Evolutionary conservation across 225 moss, liverwort and hornwort genomes (phyloP), one percentile per base, ranked within the genome.

Genomic region (Climacium dendroides): DNA sequence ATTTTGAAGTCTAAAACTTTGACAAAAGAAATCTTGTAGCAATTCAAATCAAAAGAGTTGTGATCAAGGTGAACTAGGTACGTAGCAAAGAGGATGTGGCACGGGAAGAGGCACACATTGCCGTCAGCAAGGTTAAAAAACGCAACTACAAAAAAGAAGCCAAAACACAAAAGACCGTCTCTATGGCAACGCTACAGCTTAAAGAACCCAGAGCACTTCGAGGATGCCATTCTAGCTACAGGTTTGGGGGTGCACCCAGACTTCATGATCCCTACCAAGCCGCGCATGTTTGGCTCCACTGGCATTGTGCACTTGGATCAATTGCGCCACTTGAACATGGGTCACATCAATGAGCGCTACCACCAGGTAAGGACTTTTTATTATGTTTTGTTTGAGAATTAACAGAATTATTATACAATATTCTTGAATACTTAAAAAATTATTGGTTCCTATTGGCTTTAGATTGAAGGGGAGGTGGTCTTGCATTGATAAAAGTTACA

Each of bases 241-340:
- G 83, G 92, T 5, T 74, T 94, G 20, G 90, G 92, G 5, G 4
- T 85, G 35, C 90, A 92, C 8, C 90, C 87, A 0, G 29, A 85
- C 74, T 94, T 91, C 85, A 91, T 87, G 92, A 89, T 92, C 29
- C 92, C 94, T 4, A 92, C 91, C 6, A 53, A 69, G 43, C 60
- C 90, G 0, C 76, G 88, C 2, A 74, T 30, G 6, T 58, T 82
- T 5, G 87, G 89, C 7, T 77, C 75, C 0, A 14, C 2, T 5
- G 79, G 87, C n/a, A 71, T 85, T 26, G 74, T 92, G 32, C 79
- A 82, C 14, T 52, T 92, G 45, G 91, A 94, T 67, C 76, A 52
- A 5, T 55, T 94, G 58, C 86, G 92, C 28, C 70, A 76, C 28
- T 63, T 94, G 64, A 94, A 94, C 39, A 94, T 94, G 94, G 94